A percentile compares a stretch with the other conserved stretches of the same genome.
These are phyloP conservation scores for Eudorina sp. DNA, from an alignment of 139 green algal genomes.

Conservation along the genomic window DNA sequence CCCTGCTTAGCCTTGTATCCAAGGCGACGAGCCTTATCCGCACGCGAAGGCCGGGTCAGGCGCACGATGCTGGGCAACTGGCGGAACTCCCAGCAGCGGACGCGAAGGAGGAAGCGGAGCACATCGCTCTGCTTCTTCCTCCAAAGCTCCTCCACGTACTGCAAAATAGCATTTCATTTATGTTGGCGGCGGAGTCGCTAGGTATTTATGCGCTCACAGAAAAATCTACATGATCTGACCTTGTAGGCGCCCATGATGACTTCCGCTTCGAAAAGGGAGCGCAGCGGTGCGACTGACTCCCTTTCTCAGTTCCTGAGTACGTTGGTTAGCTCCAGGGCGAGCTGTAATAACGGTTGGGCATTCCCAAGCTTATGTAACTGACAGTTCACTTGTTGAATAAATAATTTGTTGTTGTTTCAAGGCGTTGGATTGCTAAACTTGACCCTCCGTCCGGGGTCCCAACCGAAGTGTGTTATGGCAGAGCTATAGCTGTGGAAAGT, in stretches of 20 bases:
- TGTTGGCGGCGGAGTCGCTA: not conserved
- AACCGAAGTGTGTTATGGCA: no score
- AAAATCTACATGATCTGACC: conserved; percentile 37
- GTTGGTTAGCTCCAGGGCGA: no score
- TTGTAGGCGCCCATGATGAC: conserved; percentile 67
- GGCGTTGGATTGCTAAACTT: no score
- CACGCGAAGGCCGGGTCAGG: conserved; percentile 88
- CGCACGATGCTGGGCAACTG: conserved; percentile 94
- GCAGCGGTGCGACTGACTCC: no score
- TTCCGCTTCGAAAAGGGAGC: conserved; percentile 42
- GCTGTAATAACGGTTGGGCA: no score
- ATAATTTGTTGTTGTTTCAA: no score
- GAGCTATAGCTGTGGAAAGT: no score
- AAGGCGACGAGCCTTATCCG: conserved; percentile 97
- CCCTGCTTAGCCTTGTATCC: conserved; percentile 99
- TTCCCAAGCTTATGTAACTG: no score
- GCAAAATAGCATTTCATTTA: conserved; percentile 44
- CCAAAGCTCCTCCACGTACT: conserved; percentile 99
- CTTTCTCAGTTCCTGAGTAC: no score
- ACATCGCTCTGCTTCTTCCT: conserved; percentile 99
- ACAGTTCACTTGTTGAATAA: no score
- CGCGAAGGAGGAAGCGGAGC: conserved; percentile 97
- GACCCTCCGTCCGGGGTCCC: no score
- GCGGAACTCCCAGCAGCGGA: conserved; percentile 99
- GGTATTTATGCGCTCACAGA: not conserved